A percentile compares a stretch with the other conserved stretches of the same genome.
These are phyloP conservation scores for Phragmites australis DNA, from an alignment of 176 grass and related monocot genomes.

Conservation along the genomic window DNA sequence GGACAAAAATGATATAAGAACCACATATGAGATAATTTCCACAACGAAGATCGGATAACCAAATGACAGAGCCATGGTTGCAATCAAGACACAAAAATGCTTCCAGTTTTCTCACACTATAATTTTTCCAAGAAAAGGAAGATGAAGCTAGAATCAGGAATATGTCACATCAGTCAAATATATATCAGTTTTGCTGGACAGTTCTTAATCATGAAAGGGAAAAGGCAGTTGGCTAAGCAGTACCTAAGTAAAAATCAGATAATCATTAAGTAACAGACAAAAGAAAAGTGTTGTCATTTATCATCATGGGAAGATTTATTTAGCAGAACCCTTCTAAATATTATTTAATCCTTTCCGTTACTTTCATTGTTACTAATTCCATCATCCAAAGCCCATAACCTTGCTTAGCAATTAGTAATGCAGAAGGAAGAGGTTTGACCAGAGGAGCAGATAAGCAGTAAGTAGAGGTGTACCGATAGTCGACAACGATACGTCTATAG, in stretches of 20 bases:
- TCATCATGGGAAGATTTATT: not conserved
- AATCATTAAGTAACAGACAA: constrained; percentile 23
- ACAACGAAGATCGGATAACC: no score
- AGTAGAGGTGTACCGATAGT: constrained; percentile 31
- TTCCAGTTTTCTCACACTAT: constrained; percentile 93
- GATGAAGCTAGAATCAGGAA: constrained; percentile 73
- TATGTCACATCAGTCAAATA: constrained; percentile 38
- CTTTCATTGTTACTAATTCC: constrained; percentile 20
- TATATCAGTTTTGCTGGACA: not conserved
- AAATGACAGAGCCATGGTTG: constrained; percentile 81
- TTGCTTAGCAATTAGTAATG: not conserved
- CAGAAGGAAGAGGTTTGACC: constrained; percentile 7
- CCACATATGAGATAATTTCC: no score
- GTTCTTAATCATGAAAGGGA: not conserved
- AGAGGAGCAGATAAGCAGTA: constrained; percentile 13
- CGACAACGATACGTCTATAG: not conserved
- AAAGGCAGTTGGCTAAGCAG: not conserved
- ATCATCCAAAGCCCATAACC: not conserved
- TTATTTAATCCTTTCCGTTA: constrained; percentile 22
- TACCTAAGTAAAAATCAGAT: constrained; percentile 15
- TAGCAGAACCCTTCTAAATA: constrained; percentile 14
- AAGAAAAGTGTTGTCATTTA: not conserved
- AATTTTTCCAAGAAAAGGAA: constrained; percentile 98
- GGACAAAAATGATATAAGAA: no score
- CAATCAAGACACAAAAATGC: constrained; percentile 90